A percentile compares a stretch with the other conserved stretches of the same genome.
Conservation (phyloP, 208 protist species). For the Trypanosoma platydactyli region DNA sequence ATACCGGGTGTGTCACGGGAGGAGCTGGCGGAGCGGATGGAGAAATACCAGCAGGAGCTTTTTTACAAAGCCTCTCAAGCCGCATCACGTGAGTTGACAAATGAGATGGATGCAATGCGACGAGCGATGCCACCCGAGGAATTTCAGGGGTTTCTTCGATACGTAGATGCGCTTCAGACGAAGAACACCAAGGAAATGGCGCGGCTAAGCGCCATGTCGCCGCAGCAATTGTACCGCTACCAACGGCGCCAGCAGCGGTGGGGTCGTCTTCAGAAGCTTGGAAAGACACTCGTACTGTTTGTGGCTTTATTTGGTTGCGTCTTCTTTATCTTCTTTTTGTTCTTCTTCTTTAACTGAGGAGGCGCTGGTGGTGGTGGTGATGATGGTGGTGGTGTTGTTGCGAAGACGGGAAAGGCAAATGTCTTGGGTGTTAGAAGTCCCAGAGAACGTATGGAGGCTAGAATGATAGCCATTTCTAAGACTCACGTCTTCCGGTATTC, state of each 20-base stretch:
- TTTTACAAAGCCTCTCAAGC: slow-evolving; percentile 15
- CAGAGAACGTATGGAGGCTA: too few species aligned
- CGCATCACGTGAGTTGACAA: slow-evolving; percentile 24
- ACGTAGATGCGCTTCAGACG: slow-evolving; percentile 24
- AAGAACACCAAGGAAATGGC: slow-evolving; percentile 40
- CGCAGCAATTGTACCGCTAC: slow-evolving; percentile 59
- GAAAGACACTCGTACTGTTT: slow-evolving; percentile 49
- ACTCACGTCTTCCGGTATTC: too few species aligned
- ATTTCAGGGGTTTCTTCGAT: slow-evolving; percentile 49
- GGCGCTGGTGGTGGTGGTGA: too few species aligned
- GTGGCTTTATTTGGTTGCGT: slow-evolving; percentile 45
- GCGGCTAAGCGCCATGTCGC: slow-evolving; percentile 61
- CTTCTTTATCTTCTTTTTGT: slow-evolving; percentile 65
- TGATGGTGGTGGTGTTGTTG: too few species aligned
- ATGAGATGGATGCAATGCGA: slow-evolving; percentile 66
- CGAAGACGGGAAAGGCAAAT: slow-evolving; percentile 2
- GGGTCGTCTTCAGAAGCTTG: slow-evolving; percentile 37
- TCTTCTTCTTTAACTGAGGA: slow-evolving; percentile 61
- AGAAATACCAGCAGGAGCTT: slow-evolving; percentile 29
- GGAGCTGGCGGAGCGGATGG: slow-evolving; percentile 58
- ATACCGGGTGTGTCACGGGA: slow-evolving; percentile 73
- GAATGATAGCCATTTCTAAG: too few species aligned
- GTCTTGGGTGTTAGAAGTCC: neutral
- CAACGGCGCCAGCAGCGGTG: slow-evolving; percentile 51
- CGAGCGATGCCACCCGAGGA: slow-evolving; percentile 50